These are phyloP conservation scores for Umbelopsis ramanniana DNA, from an alignment of 192 early-diverging fungal species.

Conservation along the genomic window DNA sequence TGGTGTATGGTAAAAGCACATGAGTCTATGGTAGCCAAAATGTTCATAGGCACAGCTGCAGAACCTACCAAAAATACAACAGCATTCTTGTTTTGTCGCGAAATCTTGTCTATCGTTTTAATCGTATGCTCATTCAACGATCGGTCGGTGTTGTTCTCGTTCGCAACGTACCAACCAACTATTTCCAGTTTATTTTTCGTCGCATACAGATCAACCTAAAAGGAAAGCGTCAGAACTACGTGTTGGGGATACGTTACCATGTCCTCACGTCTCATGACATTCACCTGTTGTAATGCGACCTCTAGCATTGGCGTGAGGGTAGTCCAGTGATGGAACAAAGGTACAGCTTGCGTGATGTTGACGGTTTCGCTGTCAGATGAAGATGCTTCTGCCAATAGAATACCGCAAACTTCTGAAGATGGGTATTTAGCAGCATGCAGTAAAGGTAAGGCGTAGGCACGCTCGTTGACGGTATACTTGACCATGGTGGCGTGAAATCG, in stretches of 20 bases:
- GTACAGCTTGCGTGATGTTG: conserved; percentile 64
- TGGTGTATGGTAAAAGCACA: background rate
- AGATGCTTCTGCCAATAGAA: conserved; percentile 68
- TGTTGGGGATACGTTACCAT: background rate
- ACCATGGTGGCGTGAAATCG: background rate
- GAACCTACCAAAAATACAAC: conserved; percentile 59
- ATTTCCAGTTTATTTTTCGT: conserved; percentile 51
- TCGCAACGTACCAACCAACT: conserved; percentile 69
- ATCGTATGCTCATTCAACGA: conserved; percentile 48
- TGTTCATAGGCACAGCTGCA: no score
- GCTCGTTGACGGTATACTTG: conserved; percentile 18
- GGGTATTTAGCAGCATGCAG: conserved; percentile 88
- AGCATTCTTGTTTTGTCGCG: conserved; percentile 45
- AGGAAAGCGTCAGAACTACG: conserved; percentile 11
- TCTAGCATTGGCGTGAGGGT: conserved; percentile 84
- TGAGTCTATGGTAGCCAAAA: background rate
- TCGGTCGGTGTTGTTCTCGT: conserved; percentile 49
- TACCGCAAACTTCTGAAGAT: conserved; percentile 72
- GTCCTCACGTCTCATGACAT: background rate
- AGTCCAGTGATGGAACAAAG: conserved; percentile 83
- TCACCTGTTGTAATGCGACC: conserved; percentile 82
- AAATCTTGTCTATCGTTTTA: conserved; percentile 59
- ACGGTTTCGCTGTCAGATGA: conserved; percentile 6
- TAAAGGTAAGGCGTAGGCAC: conserved; percentile 75
- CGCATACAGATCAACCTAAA: conserved; percentile 63